Base-by-base conservation (phyloP, 2,329 filamentous ascomycete species). In the Mycogone perniciosa region DNA sequence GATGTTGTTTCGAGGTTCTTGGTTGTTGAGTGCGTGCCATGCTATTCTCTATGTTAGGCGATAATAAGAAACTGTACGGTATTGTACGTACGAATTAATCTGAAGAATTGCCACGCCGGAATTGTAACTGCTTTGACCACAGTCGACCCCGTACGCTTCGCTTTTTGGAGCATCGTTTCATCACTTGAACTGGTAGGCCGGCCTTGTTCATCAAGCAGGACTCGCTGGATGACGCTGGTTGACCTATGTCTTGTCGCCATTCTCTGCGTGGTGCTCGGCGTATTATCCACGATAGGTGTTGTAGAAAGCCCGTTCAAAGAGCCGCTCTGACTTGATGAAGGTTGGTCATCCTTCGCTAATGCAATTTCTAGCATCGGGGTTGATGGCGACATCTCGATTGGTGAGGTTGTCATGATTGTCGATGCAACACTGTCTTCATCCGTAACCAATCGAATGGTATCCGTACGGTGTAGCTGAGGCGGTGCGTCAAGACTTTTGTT, bases 91-190 rank as follows among this genome's bases (percentile, higher is more conserved):
- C 87, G 91, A 60, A 96, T 89, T 29, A 97, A 74, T 62, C 88
- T 89, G 70, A 96, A 97, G 63, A 97, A 96, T 62, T 96, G 92
- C 90, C 91, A 97, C 2, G 93, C 93, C 35, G 92, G 92, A 74
- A 97, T 96, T 52, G 92, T 85, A 10, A 97, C 87, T 60, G 95
- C 91, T 63, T 92, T 96, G 58, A 71, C 75, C 51, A 76, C 73
- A 2, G 71, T 75, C 9, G 77, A 79, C 7, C 59, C 73, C 67
- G 63, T 76, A 64, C 58, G 64, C 66, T 60, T 72, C 67, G 58
- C 69, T 65, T 65, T 72, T 54, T 72, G 69, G 38, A 74, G 64
- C 31, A 76, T 61, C 10, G 64, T 71, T 11, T 65, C 61, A 10
- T 70, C 64, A 29, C 76, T 72, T 2, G 71, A 57, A 37, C 72